Percentiles rank a stretch among this genome's conserved stretches.
Conservation (phyloP, 2,329 filamentous ascomycete genomes). For the Trichoderma arundinaceum region DNA sequence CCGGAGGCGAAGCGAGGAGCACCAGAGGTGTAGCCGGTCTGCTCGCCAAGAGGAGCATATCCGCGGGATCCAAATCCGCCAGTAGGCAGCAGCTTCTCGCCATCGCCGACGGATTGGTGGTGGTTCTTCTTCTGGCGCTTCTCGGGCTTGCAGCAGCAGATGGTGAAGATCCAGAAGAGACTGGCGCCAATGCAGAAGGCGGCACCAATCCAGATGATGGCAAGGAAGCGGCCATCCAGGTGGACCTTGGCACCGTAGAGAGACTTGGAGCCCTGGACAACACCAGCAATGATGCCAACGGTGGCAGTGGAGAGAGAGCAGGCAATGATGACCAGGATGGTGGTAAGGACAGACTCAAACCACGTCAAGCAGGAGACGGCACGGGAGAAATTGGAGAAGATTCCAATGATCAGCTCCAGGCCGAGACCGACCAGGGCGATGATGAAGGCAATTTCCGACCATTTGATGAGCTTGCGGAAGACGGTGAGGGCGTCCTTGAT, state of each 20-base stretch:
- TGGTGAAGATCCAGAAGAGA: conserved; percentile 89
- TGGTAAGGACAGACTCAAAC: conserved; percentile 71
- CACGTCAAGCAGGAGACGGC: conserved; percentile 83
- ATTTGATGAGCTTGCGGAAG: conserved; percentile 76
- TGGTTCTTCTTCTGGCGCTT: conserved; percentile 43
- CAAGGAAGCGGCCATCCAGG: conserved; percentile 73
- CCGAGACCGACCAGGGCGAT: conserved; percentile 73
- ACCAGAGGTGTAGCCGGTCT: conserved; percentile 48
- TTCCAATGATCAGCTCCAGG: conserved; percentile 75
- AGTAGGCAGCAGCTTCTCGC: conserved; percentile 59
- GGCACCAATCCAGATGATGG: conserved; percentile 77
- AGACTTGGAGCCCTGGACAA: conserved; percentile 59
- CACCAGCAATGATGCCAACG: conserved; percentile 69
- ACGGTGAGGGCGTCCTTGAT: conserved; percentile 70
- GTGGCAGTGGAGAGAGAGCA: conserved; percentile 77
- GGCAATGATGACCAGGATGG: conserved; percentile 61
- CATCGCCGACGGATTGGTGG: conserved; percentile 45
- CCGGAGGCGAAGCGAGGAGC: conserved; percentile 46
- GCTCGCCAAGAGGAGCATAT: conserved; percentile 47
- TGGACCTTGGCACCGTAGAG: conserved; percentile 71
- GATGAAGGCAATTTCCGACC: conserved; percentile 83
- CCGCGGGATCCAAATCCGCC: conserved; percentile 38
- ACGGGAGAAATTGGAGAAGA: conserved; percentile 83
- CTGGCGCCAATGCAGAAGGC: conserved; percentile 76
- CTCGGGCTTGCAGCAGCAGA: conserved; percentile 82